Conservation (phyloP, 106 monocot species). For the Platanthera guangdongensis region DNA sequence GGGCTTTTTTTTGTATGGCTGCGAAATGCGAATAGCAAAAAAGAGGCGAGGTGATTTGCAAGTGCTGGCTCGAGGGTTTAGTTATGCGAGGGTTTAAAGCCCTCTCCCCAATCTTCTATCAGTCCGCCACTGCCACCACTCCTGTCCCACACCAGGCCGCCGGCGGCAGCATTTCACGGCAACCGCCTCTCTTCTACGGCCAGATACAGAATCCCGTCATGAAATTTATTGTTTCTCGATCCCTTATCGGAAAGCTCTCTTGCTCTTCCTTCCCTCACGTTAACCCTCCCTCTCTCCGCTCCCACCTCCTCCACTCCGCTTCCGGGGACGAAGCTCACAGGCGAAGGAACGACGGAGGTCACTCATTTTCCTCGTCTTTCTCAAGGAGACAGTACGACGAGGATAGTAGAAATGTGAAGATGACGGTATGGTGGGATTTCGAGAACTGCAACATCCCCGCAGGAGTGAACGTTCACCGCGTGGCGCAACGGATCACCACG, state of each 20-base stretch:
- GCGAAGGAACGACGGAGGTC: background rate
- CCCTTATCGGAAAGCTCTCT: background rate
- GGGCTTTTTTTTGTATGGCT: too few relatives aligned
- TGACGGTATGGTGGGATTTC: constrained; percentile 96
- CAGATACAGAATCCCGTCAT: background rate
- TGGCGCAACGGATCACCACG: constrained; percentile 45
- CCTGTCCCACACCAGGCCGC: too few relatives aligned
- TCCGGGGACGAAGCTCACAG: background rate
- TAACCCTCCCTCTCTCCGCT: background rate
- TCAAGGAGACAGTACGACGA: constrained; percentile 13
- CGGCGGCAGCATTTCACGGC: too few relatives aligned
- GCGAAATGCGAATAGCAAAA: too few relatives aligned
- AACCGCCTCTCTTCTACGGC: background rate
- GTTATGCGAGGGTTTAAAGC: too few relatives aligned
- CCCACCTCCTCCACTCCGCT: constrained; percentile 7
- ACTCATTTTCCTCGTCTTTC: background rate
- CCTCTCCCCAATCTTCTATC: too few relatives aligned
- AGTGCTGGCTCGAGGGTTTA: too few relatives aligned
- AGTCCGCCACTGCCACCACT: too few relatives aligned
- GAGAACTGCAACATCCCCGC: constrained; percentile 77
- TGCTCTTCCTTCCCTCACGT: background rate
- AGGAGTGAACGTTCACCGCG: constrained; percentile 53
- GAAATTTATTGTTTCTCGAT: background rate
- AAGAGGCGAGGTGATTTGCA: too few relatives aligned
- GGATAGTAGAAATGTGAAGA: constrained; percentile 46